Conservation (phyloP, 495 filamentous ascomycete genomes). For the Choiromyces venosus region DNA sequence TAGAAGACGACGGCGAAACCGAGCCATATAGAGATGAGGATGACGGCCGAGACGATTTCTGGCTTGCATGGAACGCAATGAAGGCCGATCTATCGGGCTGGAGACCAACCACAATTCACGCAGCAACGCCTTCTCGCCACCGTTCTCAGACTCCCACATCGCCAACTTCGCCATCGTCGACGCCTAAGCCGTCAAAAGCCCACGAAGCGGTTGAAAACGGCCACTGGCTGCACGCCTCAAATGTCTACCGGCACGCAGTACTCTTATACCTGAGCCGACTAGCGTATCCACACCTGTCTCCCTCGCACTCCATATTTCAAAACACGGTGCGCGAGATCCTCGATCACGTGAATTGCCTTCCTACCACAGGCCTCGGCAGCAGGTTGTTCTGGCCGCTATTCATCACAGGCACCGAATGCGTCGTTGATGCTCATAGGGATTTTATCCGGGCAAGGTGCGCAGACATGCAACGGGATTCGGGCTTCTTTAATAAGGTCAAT, state of each 20-base stretch:
- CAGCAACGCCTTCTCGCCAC: slow-evolving; percentile 37
- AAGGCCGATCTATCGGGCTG: slow-evolving; percentile 30
- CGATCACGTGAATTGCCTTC: slow-evolving; percentile 71
- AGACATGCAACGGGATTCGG: slow-evolving; percentile 79
- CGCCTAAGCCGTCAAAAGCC: slow-evolving; percentile 39
- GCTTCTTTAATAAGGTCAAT: slow-evolving; percentile 86
- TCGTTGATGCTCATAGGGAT: slow-evolving; percentile 69
- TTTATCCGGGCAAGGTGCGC: slow-evolving; percentile 72
- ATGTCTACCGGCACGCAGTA: slow-evolving; percentile 83
- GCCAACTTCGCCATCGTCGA: slow-evolving; percentile 21
- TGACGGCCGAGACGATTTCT: slow-evolving; percentile 38
- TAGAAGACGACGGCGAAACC: slow-evolving; percentile 26
- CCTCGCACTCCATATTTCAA: slow-evolving; percentile 72
- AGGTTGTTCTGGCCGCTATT: slow-evolving; percentile 94
- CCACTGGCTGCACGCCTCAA: slow-evolving; percentile 53
- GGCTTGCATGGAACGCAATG: slow-evolving; percentile 38
- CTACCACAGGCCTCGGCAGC: slow-evolving; percentile 64
- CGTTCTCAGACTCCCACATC: slow-evolving; percentile 4
- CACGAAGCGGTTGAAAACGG: slow-evolving; percentile 38
- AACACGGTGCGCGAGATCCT: slow-evolving; percentile 73
- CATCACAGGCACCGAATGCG: slow-evolving; percentile 83
- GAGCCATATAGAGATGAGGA: slow-evolving; percentile 35
- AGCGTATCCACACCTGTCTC: slow-evolving; percentile 68
- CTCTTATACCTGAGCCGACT: slow-evolving; percentile 88
- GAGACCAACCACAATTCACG: slow-evolving; percentile 33